A percentile compares a stretch with the other conserved stretches of the same genome.
phyloP scores from a whole-genome alignment of 2,329 filamentous ascomycete genomes.

The Colletotrichum sp. region DNA sequence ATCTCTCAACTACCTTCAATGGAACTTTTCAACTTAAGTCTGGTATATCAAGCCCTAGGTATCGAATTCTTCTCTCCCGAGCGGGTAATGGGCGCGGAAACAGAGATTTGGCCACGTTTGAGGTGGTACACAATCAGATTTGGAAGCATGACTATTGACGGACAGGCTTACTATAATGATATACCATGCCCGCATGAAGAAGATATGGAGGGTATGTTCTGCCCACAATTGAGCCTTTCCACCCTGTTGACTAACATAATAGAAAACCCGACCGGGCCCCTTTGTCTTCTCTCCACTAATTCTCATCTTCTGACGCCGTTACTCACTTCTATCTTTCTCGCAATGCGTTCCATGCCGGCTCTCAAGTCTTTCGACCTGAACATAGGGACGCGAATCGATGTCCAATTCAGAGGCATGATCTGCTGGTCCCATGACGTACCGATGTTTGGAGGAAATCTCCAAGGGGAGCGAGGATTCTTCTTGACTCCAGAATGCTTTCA shows the following conservation, averaged over 20 bases:
- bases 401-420: neutral
- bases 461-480: neutral
- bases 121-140: rapidly evolving
- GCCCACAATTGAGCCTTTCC: neutral
- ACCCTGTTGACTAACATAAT: neutral
- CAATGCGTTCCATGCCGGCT: neutral
- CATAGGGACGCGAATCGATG: neutral
- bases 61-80: neutral
- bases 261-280: neutral
- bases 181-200: neutral
- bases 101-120: neutral
- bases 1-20: neutral
- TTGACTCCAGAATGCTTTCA: neutral
- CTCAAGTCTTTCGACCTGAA: neutral
- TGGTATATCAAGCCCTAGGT: neutral
- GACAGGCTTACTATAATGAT: neutral
- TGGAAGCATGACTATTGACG: neutral
- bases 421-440: neutral
- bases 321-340: neutral
- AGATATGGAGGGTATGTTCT: rapidly evolving
- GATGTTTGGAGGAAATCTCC: neutral
- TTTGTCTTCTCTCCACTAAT: neutral
- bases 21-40: neutral
- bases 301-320: neutral
- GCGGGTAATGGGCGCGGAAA: neutral